Base-by-base conservation (phyloP, 208 protist species). In the Leishmania amazonensis region DNA sequence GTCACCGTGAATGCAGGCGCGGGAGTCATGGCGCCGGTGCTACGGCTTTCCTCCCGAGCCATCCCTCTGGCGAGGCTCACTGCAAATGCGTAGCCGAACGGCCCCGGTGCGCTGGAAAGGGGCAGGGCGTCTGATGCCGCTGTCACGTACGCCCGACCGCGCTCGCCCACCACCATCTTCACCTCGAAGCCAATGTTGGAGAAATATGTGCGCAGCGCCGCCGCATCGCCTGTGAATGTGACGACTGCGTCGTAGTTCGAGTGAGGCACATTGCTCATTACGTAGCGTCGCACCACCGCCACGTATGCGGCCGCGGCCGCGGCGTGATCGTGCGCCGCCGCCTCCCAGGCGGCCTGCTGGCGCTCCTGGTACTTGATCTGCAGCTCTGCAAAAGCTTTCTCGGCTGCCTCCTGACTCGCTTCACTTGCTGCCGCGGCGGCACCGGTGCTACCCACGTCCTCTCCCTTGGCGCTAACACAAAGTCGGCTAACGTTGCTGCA, bases 401-500 rank as follows among this genome's bases (percentile, higher is more conserved):
- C 95, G 21, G 83, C 84, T 1, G 76, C 76, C 58, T 89, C 88
- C 85, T 90, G 89, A 24, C 76, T 83, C 0, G 83, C 78, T 64
- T 87, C 83, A n/a, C 21, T 45, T 19, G 40, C 64, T 47, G 40
- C 57, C 42, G 65, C 24, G 31, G 72, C 24, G 45, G 72, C 49
- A 31, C 38, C 57, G 19, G 49, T 24, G 60, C 53, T 3, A 24
- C 76, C 49, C 21, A 13, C 28, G 40, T 53, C 58, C 3, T 79
- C 54, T 6, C 72, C 51, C 79, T 79, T 21, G 31, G 51, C n/a
- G 57, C 78, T 2, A n/a, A 31, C 31, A 73, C 74, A 21, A 6
- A 92, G 80, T 15, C 93, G 92, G 11, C 79, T 77, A 1, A 97
- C 85, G 71, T 96, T 88, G 75, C 86, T 98, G 84, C 93, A 98